Conservation (phyloP, 441 rosid species). For the Oxalis stricta region DNA sequence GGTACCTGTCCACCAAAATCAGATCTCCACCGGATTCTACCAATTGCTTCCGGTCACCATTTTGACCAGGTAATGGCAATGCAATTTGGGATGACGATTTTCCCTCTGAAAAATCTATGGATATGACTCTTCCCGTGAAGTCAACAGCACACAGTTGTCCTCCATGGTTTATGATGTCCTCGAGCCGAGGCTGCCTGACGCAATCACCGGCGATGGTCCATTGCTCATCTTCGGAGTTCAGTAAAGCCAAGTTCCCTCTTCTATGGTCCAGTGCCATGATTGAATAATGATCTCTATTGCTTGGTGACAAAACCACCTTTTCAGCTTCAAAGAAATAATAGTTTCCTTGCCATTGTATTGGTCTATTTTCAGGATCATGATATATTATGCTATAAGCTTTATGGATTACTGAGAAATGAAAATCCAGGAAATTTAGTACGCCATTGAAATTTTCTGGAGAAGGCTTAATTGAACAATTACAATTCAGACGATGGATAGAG, state of each 20-base stretch:
- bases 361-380: constrained; percentile 4
- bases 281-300: constrained; percentile 4
- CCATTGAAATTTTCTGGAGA: too few relatives aligned
- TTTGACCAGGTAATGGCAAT: neutral
- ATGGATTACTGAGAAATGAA: constrained; percentile 11
- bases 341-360: neutral
- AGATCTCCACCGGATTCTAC: constrained; percentile 14
- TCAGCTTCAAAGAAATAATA: constrained; percentile 16
- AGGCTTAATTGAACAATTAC: constrained; percentile 8
- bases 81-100: constrained; percentile 7
- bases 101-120: constrained; percentile 5
- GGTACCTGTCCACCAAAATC: constrained; percentile 16
- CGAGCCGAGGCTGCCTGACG: constrained; percentile 8
- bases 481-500: neutral
- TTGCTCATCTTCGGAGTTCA: constrained; percentile 9
- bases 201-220: constrained; percentile 14
- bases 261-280: constrained; percentile 19
- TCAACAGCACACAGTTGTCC: constrained; percentile 12
- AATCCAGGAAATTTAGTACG: constrained; percentile 5
- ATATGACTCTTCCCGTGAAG: constrained; percentile 11
- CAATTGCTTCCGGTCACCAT: constrained; percentile 15
- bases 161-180: constrained; percentile 8
- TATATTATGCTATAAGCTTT: constrained; percentile 10
- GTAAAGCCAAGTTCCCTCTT: constrained; percentile 14
- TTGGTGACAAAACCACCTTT: constrained; percentile 9